Conservation (phyloP, 176 grass and related monocot species). For the Musa beccarii region DNA sequence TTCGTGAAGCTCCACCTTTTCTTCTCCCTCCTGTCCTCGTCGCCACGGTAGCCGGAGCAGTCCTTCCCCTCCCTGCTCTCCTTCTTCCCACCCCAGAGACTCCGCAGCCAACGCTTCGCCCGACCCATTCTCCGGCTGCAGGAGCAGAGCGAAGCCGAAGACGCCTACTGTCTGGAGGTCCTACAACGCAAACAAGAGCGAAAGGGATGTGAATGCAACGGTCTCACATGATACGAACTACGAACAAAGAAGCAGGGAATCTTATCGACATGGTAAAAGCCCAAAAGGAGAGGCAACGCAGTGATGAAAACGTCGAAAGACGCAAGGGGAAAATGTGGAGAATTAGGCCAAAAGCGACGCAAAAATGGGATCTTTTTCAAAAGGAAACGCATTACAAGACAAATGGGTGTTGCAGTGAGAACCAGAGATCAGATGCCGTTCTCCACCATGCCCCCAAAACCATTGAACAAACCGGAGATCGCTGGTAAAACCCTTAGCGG, state of each 20-base stretch:
- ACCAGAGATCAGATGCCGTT: background rate
- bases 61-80: constrained; percentile 29
- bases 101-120: constrained; percentile 66
- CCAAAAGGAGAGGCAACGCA: background rate
- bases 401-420: constrained; percentile 24
- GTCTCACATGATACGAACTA: background rate
- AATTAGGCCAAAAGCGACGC: background rate
- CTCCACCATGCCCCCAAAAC: background rate
- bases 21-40: constrained; percentile 33
- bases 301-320: constrained; percentile 1
- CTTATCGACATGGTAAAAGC: background rate
- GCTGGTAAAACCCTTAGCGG: background rate
- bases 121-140: constrained; percentile 50
- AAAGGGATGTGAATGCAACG: background rate
- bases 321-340: background rate
- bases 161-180: background rate
- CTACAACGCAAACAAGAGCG: background rate
- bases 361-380: constrained; percentile 6
- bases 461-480: background rate
- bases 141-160: background rate
- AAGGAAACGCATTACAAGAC: constrained; percentile 30
- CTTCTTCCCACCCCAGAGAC: constrained; percentile 52
- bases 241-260: background rate
- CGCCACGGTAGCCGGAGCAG: background rate
- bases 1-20: constrained; percentile 82